Base-by-base conservation (phyloP, 345 rosid species). In the Populus deltoides region DNA sequence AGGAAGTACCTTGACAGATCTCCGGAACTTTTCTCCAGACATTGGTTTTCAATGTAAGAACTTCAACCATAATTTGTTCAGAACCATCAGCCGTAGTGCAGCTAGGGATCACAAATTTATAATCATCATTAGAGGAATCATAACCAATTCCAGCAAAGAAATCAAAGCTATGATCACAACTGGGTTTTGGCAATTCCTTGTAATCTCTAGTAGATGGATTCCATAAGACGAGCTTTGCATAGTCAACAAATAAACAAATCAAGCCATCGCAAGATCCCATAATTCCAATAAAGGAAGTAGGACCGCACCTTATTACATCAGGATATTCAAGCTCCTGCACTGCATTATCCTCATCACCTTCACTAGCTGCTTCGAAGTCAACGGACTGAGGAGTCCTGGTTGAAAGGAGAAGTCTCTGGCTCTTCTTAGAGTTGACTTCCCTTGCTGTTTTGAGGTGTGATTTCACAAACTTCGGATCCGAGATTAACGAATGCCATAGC, bases 251-350 rank as follows among this genome's bases (percentile, higher is more conserved):
- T 75, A 81, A 61, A 17, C 85, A 84, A 12, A 84, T 31, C 80
- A 86, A 68, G 18, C 90, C 90, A 43, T 87, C 41, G 41, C 85
- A 86, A 8, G 86, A 82, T 71, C 88, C 85, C 72, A 82, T 41
- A 59, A 84, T 74, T 24, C 5, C 29, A 22, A 76, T 39, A 9
- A 22, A 47, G 38, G 4, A 10, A 22, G 9, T 0, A 17, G 36
- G n/a, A 31, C 53, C 49, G 5, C 57, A 67, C n/a, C 65, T 75
- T 17, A 75, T 27, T 2, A 22, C 53, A 2, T 13, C 47, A 29
- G 71, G 71, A 47, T 39, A 75, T 10, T 36, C 8, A 7, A 75
- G 43, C 12, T 66, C 22, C 15, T 7, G 27, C 2, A 5, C 65
- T 24, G 77, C 36, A 53, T 72, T 53, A 3, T 41, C 43, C 10